Evolutionary conservation across 257 asterid genomes (phyloP), one percentile per base, ranked within the genome.

Genomic region (Anisodus tanguticus): DNA sequence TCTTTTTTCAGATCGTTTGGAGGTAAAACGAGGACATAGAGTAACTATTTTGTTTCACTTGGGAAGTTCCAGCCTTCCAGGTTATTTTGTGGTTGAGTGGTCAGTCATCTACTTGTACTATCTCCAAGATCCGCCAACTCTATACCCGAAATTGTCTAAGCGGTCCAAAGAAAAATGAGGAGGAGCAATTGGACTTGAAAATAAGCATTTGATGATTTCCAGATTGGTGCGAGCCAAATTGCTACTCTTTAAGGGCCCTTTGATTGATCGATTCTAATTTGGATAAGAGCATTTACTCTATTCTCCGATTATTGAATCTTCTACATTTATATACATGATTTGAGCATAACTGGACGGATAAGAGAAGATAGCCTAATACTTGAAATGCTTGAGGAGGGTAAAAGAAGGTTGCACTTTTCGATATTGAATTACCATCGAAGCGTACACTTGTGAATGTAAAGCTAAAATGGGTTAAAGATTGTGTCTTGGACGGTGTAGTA

Each of bases 381-480:
- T 63, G 55, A 83, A 88, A 86, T 84, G 87, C 7, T 22, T 79
- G n/a, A 66, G 66, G 55, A 80, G 85, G 63, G 67, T 58, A 49
- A 68, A 72, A 82, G 3, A 82, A 67, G 64, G 78, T 26, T 57
- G 31, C 70, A 39, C 5, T 22, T 10, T 41, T 68, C 68, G n/a
- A 81, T 83, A 57, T 87, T 59, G 68, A 72, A 51, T 43, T 88
- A 76, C 54, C 80, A 59, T 79, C 97, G 91, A 91, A 66, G 87
- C 97, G 97, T 5, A 91, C 79, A 67, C 94, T 97, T 19, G 98
- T 97, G 67, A 95, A 97, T 83, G 93, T 93, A 59, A 93, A 93
- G 91, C 90, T 92, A 87, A 93, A 93, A 74, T 95, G 98, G 97
- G 95, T 85, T 6, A 97, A 93, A 72, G 98, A 97, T 86, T 39